A percentile compares a stretch with the other conserved stretches of the same genome.
phyloP scores from a whole-genome alignment of 768 basidiomycete genomes.

The Lactifluus subvellereus region DNA sequence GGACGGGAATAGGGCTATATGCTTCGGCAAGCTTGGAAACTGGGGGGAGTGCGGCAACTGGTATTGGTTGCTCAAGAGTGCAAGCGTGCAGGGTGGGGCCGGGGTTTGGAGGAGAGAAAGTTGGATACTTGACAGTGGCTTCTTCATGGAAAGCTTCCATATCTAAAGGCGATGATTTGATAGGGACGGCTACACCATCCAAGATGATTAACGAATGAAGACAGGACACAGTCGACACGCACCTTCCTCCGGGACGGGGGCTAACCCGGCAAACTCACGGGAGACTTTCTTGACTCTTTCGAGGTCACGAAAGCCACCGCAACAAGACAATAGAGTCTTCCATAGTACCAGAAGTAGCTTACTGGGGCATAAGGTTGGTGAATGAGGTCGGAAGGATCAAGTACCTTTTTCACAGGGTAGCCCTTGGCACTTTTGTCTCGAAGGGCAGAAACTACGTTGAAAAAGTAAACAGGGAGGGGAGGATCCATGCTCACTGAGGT shows the following conservation, averaged over 20 bases:
- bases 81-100: constrained; percentile 36
- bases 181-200: constrained; percentile 43
- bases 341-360: constrained; percentile 90
- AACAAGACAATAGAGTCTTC: constrained; percentile 89
- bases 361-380: constrained; percentile 13
- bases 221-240: constrained; percentile 25
- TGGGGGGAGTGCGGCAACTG: constrained; percentile 31
- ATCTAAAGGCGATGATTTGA: constrained; percentile 90
- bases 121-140: constrained; percentile 92
- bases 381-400: constrained; percentile 16
- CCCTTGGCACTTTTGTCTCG: constrained; percentile 92
- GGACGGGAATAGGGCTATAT: constrained; percentile 86
- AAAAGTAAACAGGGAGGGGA: constrained; percentile 87
- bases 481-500: constrained; percentile 87
- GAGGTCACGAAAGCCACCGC: constrained; percentile 88
- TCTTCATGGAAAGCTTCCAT: constrained; percentile 86
- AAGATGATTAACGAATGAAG: constrained; percentile 3
- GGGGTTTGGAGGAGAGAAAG: constrained; percentile 57
- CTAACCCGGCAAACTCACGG: constrained; percentile 78
- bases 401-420: constrained; percentile 95
- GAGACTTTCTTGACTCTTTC: constrained; percentile 76
- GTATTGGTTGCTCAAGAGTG: constrained; percentile 26
- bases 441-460: constrained; percentile 82
- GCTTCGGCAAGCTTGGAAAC: constrained; percentile 79
- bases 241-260: constrained; percentile 45